Conservation (phyloP, 176 grass and related monocot genomes). For the Musa troglodytarum region DNA sequence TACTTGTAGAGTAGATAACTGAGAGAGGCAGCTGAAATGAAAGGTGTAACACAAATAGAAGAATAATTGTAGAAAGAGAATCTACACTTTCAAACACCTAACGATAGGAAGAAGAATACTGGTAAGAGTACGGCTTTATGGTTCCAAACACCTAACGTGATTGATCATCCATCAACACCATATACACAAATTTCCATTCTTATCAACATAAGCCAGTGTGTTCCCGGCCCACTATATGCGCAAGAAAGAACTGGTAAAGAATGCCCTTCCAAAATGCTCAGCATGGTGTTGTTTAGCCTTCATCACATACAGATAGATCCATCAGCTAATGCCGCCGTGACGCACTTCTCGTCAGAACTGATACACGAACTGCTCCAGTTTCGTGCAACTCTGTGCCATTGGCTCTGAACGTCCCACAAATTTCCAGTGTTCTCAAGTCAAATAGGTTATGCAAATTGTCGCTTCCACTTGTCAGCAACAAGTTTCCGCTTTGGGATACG, state of each 20-base stretch:
- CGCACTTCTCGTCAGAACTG: constrained; percentile 1
- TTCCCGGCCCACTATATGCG: constrained; percentile 53
- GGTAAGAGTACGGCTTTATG: too few species aligned
- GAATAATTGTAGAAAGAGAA: too few species aligned
- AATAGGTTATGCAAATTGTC: constrained; percentile 79
- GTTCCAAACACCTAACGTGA: not conserved
- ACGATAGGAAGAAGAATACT: too few species aligned
- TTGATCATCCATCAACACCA: constrained; percentile 33
- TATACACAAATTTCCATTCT: constrained; percentile 63
- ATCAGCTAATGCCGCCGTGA: constrained; percentile 40
- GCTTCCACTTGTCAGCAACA: constrained; percentile 70
- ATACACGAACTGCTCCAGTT: constrained; percentile 35
- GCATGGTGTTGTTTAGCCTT: constrained; percentile 29
- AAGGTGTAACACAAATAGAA: too few species aligned
- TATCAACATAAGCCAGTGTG: constrained; percentile 52
- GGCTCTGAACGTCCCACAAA: constrained; percentile 59
- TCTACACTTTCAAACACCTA: too few species aligned
- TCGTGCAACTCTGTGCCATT: constrained; percentile 31
- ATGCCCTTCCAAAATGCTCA: constrained; percentile 52
- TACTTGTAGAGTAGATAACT: too few species aligned
- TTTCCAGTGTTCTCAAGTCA: constrained; percentile 44
- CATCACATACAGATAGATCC: constrained; percentile 72
- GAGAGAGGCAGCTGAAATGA: too few species aligned
- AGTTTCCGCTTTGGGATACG: constrained; percentile 49
- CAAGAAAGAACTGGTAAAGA: constrained; percentile 51